Evolutionary conservation across 345 rosid species (phyloP), one percentile per base, ranked within the genome.

Genomic region (Ceriops decandra): DNA sequence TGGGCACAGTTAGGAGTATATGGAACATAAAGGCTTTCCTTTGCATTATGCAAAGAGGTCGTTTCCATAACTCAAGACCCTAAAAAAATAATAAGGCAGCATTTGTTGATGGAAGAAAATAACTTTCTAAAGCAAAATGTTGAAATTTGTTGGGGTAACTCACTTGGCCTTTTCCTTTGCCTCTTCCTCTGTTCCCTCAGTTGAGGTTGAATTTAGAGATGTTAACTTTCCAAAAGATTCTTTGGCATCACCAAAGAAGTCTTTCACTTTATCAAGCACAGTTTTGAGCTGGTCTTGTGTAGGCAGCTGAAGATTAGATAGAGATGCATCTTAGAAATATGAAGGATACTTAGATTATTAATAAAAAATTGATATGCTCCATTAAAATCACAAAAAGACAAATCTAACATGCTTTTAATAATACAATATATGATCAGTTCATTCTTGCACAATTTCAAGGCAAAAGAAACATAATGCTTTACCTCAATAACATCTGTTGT

Each of bases 231-330:
- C 96, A 4, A 93, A 89, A 6, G 98, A 91, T 65, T 91, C 91
- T 74, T 91, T 93, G 7, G 98, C 95, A 71, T 91, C 95, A 21
- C 95, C 97, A 51, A 93, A 89, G 79, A 85, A 86, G 84, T 91
- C 95, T 77, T 82, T 87, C 64, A 87, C 97, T 78, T 89, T 89
- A 74, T 93, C 97, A 24, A 89, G 62, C 73, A 93, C 98, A 20
- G 98, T 91, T 81, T 88, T 89, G 28, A 93, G 91, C 76, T 93
- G 69, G 79, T 93, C 95, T 65, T 53, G 81, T 4, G 96, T 85
- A 58, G 97, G 98, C 76, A 93, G 97, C 97, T 93, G 85, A 57
- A 69, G 30, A 67, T 68, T 57, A 52, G 26, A 83, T 61, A 69
- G 16, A 68, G 8, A 67, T 49, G 21, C 49, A 56, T 58, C 36